Evolutionary conservation across 1,139 yeast genomes (phyloP).

Genomic region (Protomyces pachydermus): DNA sequence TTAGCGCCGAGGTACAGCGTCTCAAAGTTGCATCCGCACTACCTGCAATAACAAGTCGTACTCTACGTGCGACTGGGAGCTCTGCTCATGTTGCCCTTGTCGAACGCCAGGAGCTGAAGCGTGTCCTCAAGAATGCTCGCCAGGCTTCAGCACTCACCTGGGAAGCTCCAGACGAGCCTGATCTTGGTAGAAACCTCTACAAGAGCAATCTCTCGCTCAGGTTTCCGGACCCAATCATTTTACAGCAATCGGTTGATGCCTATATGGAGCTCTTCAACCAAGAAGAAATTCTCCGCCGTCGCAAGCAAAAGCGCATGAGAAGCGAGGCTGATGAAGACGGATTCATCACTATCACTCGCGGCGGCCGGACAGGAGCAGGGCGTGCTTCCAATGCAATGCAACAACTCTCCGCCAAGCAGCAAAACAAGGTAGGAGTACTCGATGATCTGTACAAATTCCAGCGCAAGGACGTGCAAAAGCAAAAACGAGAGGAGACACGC

Average conservation of each 20-base stretch:
- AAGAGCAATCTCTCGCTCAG: neutral
- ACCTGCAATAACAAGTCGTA: constrained; percentile 11
- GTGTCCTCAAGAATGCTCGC: constrained; percentile 9
- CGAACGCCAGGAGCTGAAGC: constrained; percentile 19
- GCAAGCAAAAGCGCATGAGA: constrained; percentile 45
- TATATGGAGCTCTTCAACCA: constrained; percentile 64
- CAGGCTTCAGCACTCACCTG: constrained; percentile 3
- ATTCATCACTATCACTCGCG: constrained; percentile 34
- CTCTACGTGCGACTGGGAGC: constrained; percentile 19
- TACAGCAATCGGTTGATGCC: constrained; percentile 52
- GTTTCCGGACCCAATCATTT: constrained; percentile 44
- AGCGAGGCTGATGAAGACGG: constrained; percentile 38
- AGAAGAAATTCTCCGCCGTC: constrained; percentile 62
- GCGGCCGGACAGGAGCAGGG: constrained; percentile 43
- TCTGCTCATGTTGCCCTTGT: constrained; percentile 25
- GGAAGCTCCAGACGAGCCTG: constrained; percentile 14
- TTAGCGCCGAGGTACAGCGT: constrained; percentile 29
- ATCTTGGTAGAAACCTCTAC: constrained; percentile 16
- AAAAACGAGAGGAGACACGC: constrained; percentile 81
- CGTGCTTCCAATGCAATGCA: constrained; percentile 35
- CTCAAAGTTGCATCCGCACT: constrained; percentile 24
- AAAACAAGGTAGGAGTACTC: constrained; percentile 61
- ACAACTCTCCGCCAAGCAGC: constrained; percentile 41
- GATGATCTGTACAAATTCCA: constrained; percentile 96
- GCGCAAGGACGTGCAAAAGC: constrained; percentile 85